Evolutionary conservation across 257 asterid species (phyloP).

Genomic region (Rubia yunnanensis): DNA sequence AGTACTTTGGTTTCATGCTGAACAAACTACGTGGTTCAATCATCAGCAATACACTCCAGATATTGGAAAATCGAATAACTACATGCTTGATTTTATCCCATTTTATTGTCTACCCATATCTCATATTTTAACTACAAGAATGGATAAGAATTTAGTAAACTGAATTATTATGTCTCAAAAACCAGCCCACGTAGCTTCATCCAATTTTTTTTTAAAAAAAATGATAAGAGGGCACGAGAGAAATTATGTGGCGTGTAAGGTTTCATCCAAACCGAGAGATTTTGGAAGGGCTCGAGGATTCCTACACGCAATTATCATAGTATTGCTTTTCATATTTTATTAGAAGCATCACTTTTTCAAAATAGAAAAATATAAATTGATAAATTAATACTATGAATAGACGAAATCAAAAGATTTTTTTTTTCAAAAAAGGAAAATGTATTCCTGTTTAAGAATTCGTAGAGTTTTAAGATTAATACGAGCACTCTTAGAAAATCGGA

Average conservation of each 20-base stretch:
- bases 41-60: not conserved
- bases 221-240: slow-evolving; percentile 18
- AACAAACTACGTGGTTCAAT: slow-evolving; percentile 10
- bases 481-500: too few species aligned
- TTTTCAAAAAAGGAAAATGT: too few species aligned
- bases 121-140: not conserved
- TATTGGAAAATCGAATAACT: not conserved
- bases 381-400: too few species aligned
- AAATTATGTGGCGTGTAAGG: slow-evolving; percentile 63
- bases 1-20: slow-evolving; percentile 4
- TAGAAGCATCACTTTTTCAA: too few species aligned
- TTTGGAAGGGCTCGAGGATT: slow-evolving; percentile 70
- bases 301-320: not conserved
- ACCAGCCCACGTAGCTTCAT: not conserved
- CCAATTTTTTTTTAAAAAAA: too few species aligned
- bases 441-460: too few species aligned
- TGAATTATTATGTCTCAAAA: not conserved
- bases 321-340: too few species aligned
- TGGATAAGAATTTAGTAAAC: not conserved
- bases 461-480: too few species aligned
- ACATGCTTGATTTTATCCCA: not conserved
- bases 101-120: not conserved
- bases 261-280: slow-evolving; percentile 48
- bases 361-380: too few species aligned
- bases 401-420: too few species aligned